Conservation (phyloP, 116 monocot species). For the Dioscorea cayenensis region DNA sequence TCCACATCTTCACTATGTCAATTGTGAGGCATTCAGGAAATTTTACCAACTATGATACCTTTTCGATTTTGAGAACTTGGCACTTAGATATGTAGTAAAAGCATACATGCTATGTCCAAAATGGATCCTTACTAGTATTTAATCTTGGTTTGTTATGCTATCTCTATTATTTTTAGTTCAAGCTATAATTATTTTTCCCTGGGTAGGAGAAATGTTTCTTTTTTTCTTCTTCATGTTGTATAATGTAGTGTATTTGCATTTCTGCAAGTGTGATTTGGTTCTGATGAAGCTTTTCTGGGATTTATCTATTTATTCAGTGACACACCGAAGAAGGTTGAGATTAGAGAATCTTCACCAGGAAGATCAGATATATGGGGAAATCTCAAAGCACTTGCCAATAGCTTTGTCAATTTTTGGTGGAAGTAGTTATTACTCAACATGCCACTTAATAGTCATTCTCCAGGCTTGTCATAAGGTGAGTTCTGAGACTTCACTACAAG, state of each 20-base stretch:
- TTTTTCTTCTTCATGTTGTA: background rate
- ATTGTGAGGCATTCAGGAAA: too few species aligned
- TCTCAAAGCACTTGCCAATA: constrained; percentile 26
- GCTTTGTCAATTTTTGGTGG: constrained; percentile 25
- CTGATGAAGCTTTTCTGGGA: constrained; percentile 5
- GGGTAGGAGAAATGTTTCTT: background rate
- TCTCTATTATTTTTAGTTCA: too few species aligned
- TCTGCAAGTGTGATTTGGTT: background rate
- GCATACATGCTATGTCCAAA: too few species aligned
- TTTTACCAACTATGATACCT: too few species aligned
- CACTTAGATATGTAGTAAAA: too few species aligned
- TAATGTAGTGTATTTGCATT: background rate
- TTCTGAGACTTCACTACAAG: background rate
- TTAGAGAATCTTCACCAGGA: constrained; percentile 6
- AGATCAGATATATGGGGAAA: constrained; percentile 18
- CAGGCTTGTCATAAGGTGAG: background rate
- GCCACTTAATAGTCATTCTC: too few species aligned
- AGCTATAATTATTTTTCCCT: too few species aligned
- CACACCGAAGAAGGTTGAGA: background rate
- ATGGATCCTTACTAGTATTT: too few species aligned
- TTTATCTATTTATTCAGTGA: constrained; percentile 18
- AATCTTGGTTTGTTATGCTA: too few species aligned
- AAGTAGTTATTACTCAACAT: constrained; percentile 2
- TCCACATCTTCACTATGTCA: too few species aligned
- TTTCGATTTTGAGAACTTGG: too few species aligned